Evolutionary conservation across 257 asterid species (phyloP).

Genomic region (Sherardia arvensis): DNA sequence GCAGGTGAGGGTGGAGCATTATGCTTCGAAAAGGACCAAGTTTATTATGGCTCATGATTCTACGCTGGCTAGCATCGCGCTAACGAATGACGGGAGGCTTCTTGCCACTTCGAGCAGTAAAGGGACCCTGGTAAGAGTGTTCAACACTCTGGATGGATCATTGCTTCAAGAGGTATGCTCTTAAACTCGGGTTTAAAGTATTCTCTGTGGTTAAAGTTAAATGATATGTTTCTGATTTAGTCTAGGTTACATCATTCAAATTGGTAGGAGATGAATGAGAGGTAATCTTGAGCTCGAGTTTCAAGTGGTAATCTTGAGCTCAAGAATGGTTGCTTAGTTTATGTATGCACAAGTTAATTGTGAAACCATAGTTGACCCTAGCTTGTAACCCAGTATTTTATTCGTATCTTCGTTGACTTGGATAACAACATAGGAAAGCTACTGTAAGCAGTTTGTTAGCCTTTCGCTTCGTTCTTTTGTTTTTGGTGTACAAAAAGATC

Average conservation of each 20-base stretch:
- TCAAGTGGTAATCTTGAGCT: background rate
- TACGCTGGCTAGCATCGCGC: conserved; percentile 51
- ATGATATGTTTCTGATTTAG: too few species aligned
- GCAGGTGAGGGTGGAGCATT: conserved; percentile 86
- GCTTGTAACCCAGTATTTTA: background rate
- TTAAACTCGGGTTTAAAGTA: background rate
- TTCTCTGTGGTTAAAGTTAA: background rate
- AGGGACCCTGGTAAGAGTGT: conserved; percentile 72
- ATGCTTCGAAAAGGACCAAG: conserved; percentile 58
- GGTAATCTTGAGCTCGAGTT: too few species aligned
- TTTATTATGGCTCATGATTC: conserved; percentile 78
- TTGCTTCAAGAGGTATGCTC: conserved; percentile 71
- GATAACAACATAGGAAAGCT: background rate
- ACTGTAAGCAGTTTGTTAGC: background rate
- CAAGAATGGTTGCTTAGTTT: background rate
- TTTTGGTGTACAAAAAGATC: background rate
- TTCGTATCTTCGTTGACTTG: background rate
- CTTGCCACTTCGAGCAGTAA: conserved; percentile 85
- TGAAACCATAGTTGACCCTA: background rate
- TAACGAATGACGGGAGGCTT: conserved; percentile 74
- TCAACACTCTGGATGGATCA: conserved; percentile 71
- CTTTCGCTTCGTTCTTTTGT: background rate
- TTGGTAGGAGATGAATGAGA: background rate
- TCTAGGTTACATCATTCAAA: too few species aligned
- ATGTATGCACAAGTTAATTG: background rate